Evolutionary conservation across 1,284 basidiomycete species (phyloP).

Genomic region (Sporisorium graminicola): DNA sequence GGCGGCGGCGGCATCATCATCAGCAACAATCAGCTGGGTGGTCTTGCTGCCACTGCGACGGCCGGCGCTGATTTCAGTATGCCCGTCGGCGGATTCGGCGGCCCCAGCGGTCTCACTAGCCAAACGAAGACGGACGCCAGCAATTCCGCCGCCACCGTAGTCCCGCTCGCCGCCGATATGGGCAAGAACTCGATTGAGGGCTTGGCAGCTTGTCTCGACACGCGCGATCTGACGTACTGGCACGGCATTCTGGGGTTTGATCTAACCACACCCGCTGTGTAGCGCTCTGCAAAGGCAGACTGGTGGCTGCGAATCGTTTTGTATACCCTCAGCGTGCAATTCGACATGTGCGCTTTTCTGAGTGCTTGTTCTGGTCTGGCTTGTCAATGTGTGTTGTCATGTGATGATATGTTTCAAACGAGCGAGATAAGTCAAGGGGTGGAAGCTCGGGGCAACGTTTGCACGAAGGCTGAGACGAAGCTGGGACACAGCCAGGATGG

Average conservation of each 20-base stretch:
- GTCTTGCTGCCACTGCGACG: not conserved
- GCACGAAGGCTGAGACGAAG: no score
- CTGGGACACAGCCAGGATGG: no score
- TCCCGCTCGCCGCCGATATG: conserved; percentile 37
- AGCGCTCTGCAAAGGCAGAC: not conserved
- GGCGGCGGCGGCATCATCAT: not conserved
- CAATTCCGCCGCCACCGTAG: conserved; percentile 16
- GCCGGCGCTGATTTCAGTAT: not conserved
- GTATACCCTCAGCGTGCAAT: no score
- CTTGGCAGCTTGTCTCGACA: conserved; percentile 30
- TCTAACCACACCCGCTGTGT: conserved; percentile 20
- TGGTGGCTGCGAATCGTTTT: not conserved
- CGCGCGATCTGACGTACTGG: conserved; percentile 44
- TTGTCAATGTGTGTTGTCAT: no score
- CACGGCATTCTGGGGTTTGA: conserved; percentile 45
- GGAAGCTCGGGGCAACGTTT: no score
- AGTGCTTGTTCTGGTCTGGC: no score
- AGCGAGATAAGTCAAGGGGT: no score
- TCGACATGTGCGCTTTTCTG: no score
- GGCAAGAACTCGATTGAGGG: conserved; percentile 47
- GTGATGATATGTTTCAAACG: not conserved
- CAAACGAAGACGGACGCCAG: not conserved
- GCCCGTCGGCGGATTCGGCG: not conserved
- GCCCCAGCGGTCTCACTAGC: not conserved
- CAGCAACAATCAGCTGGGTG: not conserved